Evolutionary conservation across 1,139 yeast genomes (phyloP).

Genomic region (Candida albicans): DNA sequence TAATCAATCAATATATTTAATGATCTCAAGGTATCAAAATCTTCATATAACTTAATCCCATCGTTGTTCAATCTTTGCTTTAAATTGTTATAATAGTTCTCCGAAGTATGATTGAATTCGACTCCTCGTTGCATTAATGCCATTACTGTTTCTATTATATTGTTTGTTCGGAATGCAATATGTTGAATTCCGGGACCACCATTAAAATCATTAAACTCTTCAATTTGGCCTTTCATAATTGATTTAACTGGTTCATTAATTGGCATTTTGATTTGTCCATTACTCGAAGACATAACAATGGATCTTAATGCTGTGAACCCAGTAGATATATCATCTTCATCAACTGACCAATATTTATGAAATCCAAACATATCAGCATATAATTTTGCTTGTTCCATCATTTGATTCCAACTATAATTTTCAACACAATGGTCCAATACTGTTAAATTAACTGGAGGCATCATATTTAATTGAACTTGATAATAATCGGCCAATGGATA

Average conservation of each 20-base stretch:
- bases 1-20: constrained; percentile 70
- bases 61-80: constrained; percentile 37
- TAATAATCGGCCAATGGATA: constrained; percentile 8
- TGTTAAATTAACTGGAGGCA: constrained; percentile 38
- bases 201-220: constrained; percentile 73
- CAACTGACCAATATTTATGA: constrained; percentile 82
- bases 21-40: constrained; percentile 36
- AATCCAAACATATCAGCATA: constrained; percentile 69
- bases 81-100: constrained; percentile 54
- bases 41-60: constrained; percentile 47
- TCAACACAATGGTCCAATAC: constrained; percentile 78
- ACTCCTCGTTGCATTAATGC: constrained; percentile 59
- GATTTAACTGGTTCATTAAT: constrained; percentile 81
- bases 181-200: constrained; percentile 86
- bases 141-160: constrained; percentile 59
- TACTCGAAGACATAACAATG: constrained; percentile 71
- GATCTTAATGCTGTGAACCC: constrained; percentile 68
- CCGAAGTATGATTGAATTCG: constrained; percentile 64
- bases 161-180: constrained; percentile 62
- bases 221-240: constrained; percentile 68
- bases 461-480: constrained; percentile 14
- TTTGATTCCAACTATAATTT: constrained; percentile 69
- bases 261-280: constrained; percentile 73
- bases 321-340: constrained; percentile 70
- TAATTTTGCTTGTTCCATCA: constrained; percentile 56